Evolutionary conservation across 2,329 filamentous ascomycete species (phyloP), one percentile per base, ranked within the genome.

Genomic region (Colletotrichum sp.): DNA sequence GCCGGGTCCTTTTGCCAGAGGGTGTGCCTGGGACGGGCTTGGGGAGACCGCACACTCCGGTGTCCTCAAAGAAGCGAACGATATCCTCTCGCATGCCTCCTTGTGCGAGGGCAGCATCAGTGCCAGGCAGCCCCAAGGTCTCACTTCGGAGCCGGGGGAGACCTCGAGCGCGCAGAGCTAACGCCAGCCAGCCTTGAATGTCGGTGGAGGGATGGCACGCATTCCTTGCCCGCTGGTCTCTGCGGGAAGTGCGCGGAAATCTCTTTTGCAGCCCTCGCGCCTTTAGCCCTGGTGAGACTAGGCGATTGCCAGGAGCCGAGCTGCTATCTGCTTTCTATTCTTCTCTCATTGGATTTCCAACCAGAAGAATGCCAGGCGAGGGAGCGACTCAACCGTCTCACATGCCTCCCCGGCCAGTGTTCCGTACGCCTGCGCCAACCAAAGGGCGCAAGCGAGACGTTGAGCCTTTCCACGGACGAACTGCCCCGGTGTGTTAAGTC

Each of bases 61-160:
- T 72, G 34, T 52, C 62, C 28, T 52, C 62, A 44, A 57, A 44
- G 32, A 64, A 62, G 49, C 52, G 36, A 63, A 16, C 39, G 32
- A 34, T n/a, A 63, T 69, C 26, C 21, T 21, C n/a, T 55, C 16
- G 60, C 49, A 72, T 69, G 34, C 63, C 63, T 30, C 10, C 30
- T 39, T 15, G 32, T 34, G 52, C 30, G 12, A 72, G 16, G 39
- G 39, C 71, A 49, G 72, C 72, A n/a, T 68, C 32, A 21, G 49
- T 57, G 32, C 62, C 69, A 75, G 32, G 13, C 55, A 55, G 57
- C 72, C 32, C 69, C 68, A 65, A 64, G 28, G 64, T 73, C 64
- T 76, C 34, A 60, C 64, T 39, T 76, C 57, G 57, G 63, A 63
- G 55, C 69, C 32, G 69, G 70, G 62, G 57, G 68, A 52, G n/a